A percentile compares a stretch with the other conserved stretches of the same genome.
Evolutionary conservation across 2,329 filamentous ascomycete species (phyloP).

Genomic region (Penicillium sp.): DNA sequence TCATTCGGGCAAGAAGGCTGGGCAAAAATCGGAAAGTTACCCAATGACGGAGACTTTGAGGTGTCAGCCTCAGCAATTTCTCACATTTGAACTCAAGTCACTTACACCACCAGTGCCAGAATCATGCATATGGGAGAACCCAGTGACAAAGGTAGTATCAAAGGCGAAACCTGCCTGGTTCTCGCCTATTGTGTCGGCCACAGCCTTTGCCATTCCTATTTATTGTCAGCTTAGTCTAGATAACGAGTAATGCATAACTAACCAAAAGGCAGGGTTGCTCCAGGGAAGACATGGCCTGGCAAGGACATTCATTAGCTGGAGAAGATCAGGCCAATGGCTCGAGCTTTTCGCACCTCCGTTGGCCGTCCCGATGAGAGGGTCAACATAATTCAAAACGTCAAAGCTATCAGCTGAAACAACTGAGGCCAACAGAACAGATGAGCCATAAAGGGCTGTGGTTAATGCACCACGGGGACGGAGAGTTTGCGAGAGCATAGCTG

Average conservation of each 20-base stretch:
- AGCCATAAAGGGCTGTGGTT: slow-evolving; percentile 14
- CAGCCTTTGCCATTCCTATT: slow-evolving; percentile 57
- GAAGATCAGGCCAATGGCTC: too few relatives aligned
- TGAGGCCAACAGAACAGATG: slow-evolving; percentile 6
- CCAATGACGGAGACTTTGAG: slow-evolving; percentile 60
- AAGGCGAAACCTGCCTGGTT: slow-evolving; percentile 61
- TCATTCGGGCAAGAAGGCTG: slow-evolving; percentile 64
- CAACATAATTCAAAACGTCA: slow-evolving; percentile 46
- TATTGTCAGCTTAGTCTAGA: not conserved
- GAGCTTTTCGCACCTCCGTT: slow-evolving; percentile 45
- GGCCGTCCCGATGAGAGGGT: slow-evolving; percentile 59
- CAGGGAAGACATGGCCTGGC: slow-evolving; percentile 59
- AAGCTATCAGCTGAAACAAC: slow-evolving; percentile 9
- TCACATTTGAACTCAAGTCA: not conserved
- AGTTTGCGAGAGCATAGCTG: slow-evolving; percentile 12
- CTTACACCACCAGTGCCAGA: slow-evolving; percentile 53
- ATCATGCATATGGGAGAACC: slow-evolving; percentile 58
- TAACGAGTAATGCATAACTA: slow-evolving; percentile 13
- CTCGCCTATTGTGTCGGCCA: slow-evolving; percentile 55
- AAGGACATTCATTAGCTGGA: not conserved
- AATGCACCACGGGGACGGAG: slow-evolving; percentile 2
- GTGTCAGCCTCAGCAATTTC: not conserved
- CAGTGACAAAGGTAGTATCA: slow-evolving; percentile 53
- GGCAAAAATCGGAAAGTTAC: slow-evolving; percentile 73
- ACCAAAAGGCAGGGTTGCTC: slow-evolving; percentile 58